These are phyloP conservation scores for Neonectria ditissima DNA, from an alignment of 2,329 filamentous ascomycete genomes.

Conservation along the genomic window DNA sequence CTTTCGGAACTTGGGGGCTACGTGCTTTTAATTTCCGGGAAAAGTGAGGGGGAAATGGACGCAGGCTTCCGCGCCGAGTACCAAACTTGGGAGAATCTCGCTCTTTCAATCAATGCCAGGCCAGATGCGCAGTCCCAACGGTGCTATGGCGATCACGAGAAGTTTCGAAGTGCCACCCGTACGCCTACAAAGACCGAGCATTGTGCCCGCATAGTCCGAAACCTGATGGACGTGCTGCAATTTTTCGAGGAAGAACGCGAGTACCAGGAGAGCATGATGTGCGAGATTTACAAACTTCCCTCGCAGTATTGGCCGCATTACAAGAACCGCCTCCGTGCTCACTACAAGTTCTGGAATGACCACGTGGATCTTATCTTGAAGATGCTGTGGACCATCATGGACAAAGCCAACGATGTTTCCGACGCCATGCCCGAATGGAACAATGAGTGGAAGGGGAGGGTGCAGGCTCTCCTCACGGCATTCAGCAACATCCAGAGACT, in stretches of 20 bases:
- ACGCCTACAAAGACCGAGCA: slow-evolving; percentile 1
- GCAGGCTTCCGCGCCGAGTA: neutral
- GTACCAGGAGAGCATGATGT: slow-evolving; percentile 38
- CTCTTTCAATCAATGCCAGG: neutral
- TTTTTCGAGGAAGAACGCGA: slow-evolving; percentile 32
- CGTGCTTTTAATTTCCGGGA: slow-evolving; percentile 7
- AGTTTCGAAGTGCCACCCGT: slow-evolving; percentile 1
- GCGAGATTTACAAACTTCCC: slow-evolving; percentile 39
- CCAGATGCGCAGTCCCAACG: slow-evolving; percentile 23
- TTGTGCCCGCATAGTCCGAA: slow-evolving; percentile 30
- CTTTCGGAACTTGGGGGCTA: slow-evolving; percentile 26
- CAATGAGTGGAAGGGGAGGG: slow-evolving; percentile 31
- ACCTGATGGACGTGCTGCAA: slow-evolving; percentile 32
- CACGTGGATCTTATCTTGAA: slow-evolving; percentile 12
- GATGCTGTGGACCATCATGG: neutral
- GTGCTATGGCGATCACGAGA: neutral
- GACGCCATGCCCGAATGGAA: neutral
- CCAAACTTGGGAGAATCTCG: neutral
- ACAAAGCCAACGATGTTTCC: neutral
- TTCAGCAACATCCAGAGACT: slow-evolving; percentile 30
- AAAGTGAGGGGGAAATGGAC: slow-evolving; percentile 4
- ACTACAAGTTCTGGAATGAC: slow-evolving; percentile 19
- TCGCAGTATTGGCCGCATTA: slow-evolving; percentile 32
- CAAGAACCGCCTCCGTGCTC: neutral
- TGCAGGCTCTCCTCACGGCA: slow-evolving; percentile 23